A percentile compares a stretch with the other conserved stretches of the same genome.
These are phyloP conservation scores for Circinella umbellata DNA, from an alignment of 371 early-diverging fungal genomes.

Conservation along the genomic window DNA sequence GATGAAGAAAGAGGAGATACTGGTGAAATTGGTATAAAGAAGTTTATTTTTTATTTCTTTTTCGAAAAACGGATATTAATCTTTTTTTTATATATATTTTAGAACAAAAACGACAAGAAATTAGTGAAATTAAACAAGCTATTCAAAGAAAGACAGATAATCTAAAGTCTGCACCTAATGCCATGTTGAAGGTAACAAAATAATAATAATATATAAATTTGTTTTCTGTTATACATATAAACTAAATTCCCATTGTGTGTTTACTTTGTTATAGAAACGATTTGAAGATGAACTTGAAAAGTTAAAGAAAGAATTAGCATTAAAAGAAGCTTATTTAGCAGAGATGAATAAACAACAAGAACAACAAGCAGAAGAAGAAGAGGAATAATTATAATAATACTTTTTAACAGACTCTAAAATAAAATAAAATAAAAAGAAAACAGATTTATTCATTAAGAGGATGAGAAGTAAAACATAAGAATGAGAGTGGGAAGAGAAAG, in stretches of 20 bases:
- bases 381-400: background rate
- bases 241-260: too few relatives aligned
- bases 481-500: too few relatives aligned
- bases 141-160: conserved; percentile 50
- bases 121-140: conserved; percentile 51
- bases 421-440: too few relatives aligned
- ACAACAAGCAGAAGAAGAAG: background rate
- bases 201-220: too few relatives aligned
- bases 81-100: background rate
- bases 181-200: conserved; percentile 57
- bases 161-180: conserved; percentile 50
- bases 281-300: conserved; percentile 50
- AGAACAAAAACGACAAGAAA: conserved; percentile 62
- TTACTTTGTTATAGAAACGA: conserved; percentile 42
- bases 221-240: too few relatives aligned
- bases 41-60: background rate
- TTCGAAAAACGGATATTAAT: background rate
- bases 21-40: conserved; percentile 41
- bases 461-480: too few relatives aligned
- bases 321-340: conserved; percentile 51
- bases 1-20: conserved; percentile 44
- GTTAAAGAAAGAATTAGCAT: conserved; percentile 45
- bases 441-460: too few relatives aligned
- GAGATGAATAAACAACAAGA: conserved; percentile 31
- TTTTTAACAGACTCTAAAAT: too few relatives aligned